Evolutionary conservation across 495 filamentous ascomycete genomes (phyloP).

Genomic region (Penicillium manginii): DNA sequence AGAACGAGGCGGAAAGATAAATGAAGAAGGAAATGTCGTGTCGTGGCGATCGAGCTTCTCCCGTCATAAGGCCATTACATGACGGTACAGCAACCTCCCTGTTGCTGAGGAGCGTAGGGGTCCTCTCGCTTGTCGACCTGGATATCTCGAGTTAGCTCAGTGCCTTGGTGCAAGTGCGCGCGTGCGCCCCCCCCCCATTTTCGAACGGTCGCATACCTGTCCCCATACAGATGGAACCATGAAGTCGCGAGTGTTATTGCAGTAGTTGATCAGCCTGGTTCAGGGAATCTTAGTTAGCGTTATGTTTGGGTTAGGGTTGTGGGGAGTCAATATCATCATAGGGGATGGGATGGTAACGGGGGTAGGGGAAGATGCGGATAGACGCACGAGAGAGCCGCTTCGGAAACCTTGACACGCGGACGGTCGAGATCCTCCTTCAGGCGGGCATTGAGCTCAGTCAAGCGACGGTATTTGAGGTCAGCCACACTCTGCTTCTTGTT

Average conservation of each 20-base stretch:
- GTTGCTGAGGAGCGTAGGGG: slow-evolving; percentile 93
- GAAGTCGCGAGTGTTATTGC: slow-evolving; percentile 94
- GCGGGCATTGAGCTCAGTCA: slow-evolving; percentile 94
- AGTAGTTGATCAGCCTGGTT: slow-evolving; percentile 91
- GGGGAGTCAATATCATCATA: neutral
- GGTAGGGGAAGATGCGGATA: slow-evolving; percentile 1
- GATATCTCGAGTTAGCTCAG: slow-evolving; percentile 14
- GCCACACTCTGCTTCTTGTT: slow-evolving; percentile 99
- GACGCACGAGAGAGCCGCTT: slow-evolving; percentile 88
- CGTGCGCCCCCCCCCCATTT: no score
- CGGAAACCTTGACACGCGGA: slow-evolving; percentile 91
- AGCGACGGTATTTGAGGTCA: slow-evolving; percentile 91
- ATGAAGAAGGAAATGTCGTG: slow-evolving; percentile 26
- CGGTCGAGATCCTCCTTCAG: slow-evolving; percentile 93
- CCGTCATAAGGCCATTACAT: slow-evolving; percentile 68
- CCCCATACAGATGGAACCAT: slow-evolving; percentile 99
- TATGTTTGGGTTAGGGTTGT: no score
- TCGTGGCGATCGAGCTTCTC: slow-evolving; percentile 41
- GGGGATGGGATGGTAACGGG: slow-evolving; percentile 7
- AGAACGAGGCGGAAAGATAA: slow-evolving; percentile 13
- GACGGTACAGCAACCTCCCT: slow-evolving; percentile 86
- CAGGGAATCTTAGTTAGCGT: slow-evolving; percentile 16
- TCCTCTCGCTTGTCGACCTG: slow-evolving; percentile 90
- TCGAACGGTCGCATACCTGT: slow-evolving; percentile 60
- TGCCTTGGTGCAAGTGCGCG: slow-evolving; percentile 16